A percentile compares a stretch with the other conserved stretches of the same genome.
Evolutionary conservation across 2,329 filamentous ascomycete species (phyloP).

Genomic region (Ophiostoma sp.): DNA sequence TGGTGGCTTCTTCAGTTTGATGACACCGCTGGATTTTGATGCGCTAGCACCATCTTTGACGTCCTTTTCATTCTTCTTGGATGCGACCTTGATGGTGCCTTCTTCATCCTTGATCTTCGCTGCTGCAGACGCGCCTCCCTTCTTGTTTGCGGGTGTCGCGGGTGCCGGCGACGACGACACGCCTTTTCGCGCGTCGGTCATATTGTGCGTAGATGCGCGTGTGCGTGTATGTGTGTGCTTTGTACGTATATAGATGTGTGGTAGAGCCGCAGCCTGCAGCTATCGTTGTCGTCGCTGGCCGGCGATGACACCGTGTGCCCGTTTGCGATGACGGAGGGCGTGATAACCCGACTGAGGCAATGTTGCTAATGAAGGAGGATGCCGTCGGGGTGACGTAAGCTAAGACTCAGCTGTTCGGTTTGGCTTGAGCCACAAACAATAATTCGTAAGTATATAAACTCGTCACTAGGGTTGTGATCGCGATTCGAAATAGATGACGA

Average conservation of each 20-base stretch:
- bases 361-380: background rate
- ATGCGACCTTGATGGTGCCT: conserved; percentile 57
- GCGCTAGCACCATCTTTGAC: background rate
- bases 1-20: conserved; percentile 58
- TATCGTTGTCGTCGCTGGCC: background rate
- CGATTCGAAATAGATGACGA: background rate
- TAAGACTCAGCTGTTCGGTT: background rate
- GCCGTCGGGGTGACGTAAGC: background rate
- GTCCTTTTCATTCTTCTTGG: conserved; percentile 42
- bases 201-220: conserved; percentile 19
- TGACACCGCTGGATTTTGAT: conserved; percentile 40
- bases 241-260: background rate
- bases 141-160: conserved; percentile 22
- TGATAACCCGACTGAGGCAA: background rate
- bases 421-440: background rate
- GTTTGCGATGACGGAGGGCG: background rate
- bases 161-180: conserved; percentile 27
- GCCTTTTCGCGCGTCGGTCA: conserved; percentile 33
- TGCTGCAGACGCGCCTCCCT: conserved; percentile 11
- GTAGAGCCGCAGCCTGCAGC: background rate
- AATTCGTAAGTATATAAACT: background rate
- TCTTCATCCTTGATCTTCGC: conserved; percentile 47
- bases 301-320: background rate
- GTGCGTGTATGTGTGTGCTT: background rate
- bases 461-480: background rate